phyloP scores from a whole-genome alignment of 306 rosid species.

The Dryas alaskensis region DNA sequence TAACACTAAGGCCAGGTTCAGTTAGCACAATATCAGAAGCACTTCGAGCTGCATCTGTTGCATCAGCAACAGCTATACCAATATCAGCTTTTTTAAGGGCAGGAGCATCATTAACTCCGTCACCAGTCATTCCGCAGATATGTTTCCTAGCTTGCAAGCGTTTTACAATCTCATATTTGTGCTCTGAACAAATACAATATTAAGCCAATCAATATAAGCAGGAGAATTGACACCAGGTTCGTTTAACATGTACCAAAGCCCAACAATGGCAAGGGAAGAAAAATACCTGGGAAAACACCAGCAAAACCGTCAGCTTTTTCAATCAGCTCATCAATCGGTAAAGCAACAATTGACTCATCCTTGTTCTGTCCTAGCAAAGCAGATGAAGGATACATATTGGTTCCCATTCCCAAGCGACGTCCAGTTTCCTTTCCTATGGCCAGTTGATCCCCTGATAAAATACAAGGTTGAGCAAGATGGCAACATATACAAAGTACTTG shows the following conservation, averaged over 20 bases:
- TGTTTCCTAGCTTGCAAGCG: conserved; percentile 98
- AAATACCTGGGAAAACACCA: conserved; percentile 92
- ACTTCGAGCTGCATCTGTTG: conserved; percentile 99
- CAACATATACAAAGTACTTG: background rate
- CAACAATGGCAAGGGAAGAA: conserved; percentile 3
- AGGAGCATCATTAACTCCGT: conserved; percentile 98
- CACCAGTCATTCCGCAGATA: conserved; percentile 99
- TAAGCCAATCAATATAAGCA: conserved; percentile 24
- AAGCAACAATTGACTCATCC: conserved; percentile 87
- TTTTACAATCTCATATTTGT: conserved; percentile 96
- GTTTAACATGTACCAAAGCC: background rate
- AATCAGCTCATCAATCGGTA: conserved; percentile 85
- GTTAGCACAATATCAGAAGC: conserved; percentile 98
- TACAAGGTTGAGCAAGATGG: conserved; percentile 4
- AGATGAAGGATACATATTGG: conserved; percentile 98
- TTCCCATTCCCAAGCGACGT: conserved; percentile 99
- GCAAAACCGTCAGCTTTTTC: conserved; percentile 99
- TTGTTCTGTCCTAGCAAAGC: conserved; percentile 92
- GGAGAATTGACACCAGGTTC: background rate
- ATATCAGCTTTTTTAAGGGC: conserved; percentile 99
- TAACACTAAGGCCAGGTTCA: conserved; percentile 96
- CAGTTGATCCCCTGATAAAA: conserved; percentile 81
- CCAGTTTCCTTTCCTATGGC: conserved; percentile 99
- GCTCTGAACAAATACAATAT: conserved; percentile 56
- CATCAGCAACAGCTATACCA: conserved; percentile 99